Conservation (phyloP, 1,139 yeast genomes). For the Scheffersomyces illinoinensis region DNA sequence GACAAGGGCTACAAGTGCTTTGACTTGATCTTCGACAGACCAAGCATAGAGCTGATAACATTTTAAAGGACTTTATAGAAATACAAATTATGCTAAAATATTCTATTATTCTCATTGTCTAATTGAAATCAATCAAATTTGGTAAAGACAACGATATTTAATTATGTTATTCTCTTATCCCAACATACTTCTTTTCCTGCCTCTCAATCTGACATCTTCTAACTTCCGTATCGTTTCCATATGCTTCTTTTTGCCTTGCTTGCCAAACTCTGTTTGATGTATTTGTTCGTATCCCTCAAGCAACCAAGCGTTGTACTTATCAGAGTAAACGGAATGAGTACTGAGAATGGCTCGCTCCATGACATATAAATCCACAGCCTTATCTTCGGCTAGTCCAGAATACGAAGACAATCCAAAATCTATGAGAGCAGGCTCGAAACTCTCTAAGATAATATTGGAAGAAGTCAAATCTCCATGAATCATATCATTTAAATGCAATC, state of each 20-base stretch:
- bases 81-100: not conserved
- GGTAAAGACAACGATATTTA: not conserved
- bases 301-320: conserved; percentile 65
- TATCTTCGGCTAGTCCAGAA: conserved; percentile 79
- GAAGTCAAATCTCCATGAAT: conserved; percentile 96
- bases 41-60: conserved; percentile 11
- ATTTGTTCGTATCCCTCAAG: conserved; percentile 67
- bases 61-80: conserved; percentile 6
- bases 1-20: conserved; percentile 15
- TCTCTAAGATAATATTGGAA: conserved; percentile 71
- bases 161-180: conserved; percentile 43
- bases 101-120: not conserved
- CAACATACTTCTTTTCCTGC: conserved; percentile 92
- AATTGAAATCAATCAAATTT: not conserved
- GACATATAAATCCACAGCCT: conserved; percentile 94
- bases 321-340: conserved; percentile 81
- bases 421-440: conserved; percentile 59
- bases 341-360: conserved; percentile 87
- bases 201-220: conserved; percentile 85
- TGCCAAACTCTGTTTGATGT: conserved; percentile 29
- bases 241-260: conserved; percentile 39
- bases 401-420: conserved; percentile 92
- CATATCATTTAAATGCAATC: conserved; percentile 72
- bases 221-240: conserved; percentile 63
- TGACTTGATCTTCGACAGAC: conserved; percentile 15